Base-by-base conservation (phyloP, 371 early-diverging fungal genomes). In the Cokeromyces recurvatus region DNA sequence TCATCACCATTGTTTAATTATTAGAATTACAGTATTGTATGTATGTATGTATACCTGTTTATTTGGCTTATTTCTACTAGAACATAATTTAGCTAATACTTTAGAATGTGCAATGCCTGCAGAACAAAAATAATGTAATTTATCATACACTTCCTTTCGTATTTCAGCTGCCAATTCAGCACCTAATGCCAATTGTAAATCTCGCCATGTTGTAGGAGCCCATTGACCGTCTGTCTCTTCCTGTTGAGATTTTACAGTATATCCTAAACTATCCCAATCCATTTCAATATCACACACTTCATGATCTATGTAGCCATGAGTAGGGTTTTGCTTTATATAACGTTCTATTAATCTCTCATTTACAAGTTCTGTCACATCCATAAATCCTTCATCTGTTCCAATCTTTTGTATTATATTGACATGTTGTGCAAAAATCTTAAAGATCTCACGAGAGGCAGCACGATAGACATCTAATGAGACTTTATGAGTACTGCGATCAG, bases 41-140 rank as follows among this genome's bases (percentile, higher is more conserved):
- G n/a, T n/a, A n/a, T n/a, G n/a, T n/a, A 8, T 17, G 15, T 19
- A 53, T 57, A 79, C 82, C 76, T 90, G 91, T 35, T 86, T 80
- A 59, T 89, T 81, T 4, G 97, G 97, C 46, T 97, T 97, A 64
- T 95, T 85, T 54, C 78, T 42, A 5, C 82, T 86, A 19, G 91
- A 90, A 41, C 89, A 81, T 7, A 97, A 62, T 54, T 97, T 97
- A 2, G 94, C 89, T 14, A 91, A 63, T 0, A 81, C 81, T 45
- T 87, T 90, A 63, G 87, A 90, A 59, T 89, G 89, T 1, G 92
- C 85, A 23, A 97, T 82, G 67, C 84, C 95, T 4, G 92, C 85
- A 12, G 89, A 88, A 20, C 89, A 91, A 2, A 89, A 88, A 53
- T 89, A 94, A 1, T 81, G 69, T 0, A 94, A 77, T 52, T 88